A percentile compares a stretch with the other conserved stretches of the same genome.
Conservation (phyloP, 164 flowering plant genomes). For the Stephania yunnanensis region DNA sequence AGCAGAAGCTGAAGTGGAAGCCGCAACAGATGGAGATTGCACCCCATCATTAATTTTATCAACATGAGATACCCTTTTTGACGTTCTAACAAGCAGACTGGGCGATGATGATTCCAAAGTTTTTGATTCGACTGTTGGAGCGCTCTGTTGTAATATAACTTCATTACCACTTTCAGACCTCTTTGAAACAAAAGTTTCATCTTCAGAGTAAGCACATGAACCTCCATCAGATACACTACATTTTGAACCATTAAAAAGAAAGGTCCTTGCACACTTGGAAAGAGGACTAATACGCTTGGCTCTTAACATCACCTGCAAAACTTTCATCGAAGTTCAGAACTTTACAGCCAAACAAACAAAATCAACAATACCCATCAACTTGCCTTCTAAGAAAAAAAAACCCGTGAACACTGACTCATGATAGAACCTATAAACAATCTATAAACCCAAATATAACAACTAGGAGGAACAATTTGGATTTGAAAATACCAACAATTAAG, state of each 20-base stretch:
- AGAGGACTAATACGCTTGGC: slow-evolving; percentile 71
- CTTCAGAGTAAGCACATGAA: slow-evolving; percentile 69
- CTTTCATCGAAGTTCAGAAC: not conserved
- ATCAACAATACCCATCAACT: too few relatives aligned
- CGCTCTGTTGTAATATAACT: slow-evolving; percentile 24
- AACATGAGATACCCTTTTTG: slow-evolving; percentile 21
- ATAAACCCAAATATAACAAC: too few relatives aligned
- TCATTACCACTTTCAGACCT: slow-evolving; percentile 37
- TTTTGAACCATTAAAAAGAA: slow-evolving; percentile 67
- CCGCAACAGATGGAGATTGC: slow-evolving; percentile 25
- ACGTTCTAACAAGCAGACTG: slow-evolving; percentile 25
- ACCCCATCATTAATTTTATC: slow-evolving; percentile 26
- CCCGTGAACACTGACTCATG: too few relatives aligned
- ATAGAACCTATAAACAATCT: too few relatives aligned
- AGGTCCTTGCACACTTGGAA: slow-evolving; percentile 69
- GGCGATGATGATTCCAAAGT: slow-evolving; percentile 29
- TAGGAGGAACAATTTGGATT: too few relatives aligned
- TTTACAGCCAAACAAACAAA: too few relatives aligned
- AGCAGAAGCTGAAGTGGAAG: slow-evolving; percentile 29
- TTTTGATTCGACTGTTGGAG: slow-evolving; percentile 35
- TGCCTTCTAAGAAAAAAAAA: too few relatives aligned
- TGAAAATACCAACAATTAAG: too few relatives aligned
- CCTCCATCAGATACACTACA: slow-evolving; percentile 66
- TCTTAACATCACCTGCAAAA: slow-evolving; percentile 64
- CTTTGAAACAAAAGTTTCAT: slow-evolving; percentile 54